Percentiles rank a stretch among this genome's conserved stretches.
Conservation (phyloP, 805 yeast genomes). For the Barnettozyma californica region DNA sequence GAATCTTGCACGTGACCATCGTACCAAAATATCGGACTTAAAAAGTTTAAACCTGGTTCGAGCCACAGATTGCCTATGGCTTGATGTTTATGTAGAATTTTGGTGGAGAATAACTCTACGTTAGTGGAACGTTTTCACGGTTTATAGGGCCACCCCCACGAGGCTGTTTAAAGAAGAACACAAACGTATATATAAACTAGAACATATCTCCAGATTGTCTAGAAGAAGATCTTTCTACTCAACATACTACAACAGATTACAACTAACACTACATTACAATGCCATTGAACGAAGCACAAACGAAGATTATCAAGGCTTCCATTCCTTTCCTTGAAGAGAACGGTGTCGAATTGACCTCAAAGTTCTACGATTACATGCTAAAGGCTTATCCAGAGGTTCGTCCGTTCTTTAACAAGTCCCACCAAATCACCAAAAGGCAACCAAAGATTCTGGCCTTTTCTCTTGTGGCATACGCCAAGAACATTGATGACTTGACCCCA, state of each 20-base stretch:
- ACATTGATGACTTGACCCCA: conserved; percentile 54
- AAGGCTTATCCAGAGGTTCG: conserved; percentile 46
- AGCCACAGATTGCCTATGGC: not conserved
- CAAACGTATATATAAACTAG: not conserved
- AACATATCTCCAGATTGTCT: not conserved
- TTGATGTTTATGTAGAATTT: not conserved
- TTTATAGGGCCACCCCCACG: not conserved
- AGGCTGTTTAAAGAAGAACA: not conserved
- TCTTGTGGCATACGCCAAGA: conserved; percentile 53
- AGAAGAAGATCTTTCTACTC: not conserved
- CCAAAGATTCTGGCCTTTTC: conserved; percentile 63
- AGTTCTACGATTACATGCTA: conserved; percentile 54
- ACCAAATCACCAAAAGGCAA: conserved; percentile 51
- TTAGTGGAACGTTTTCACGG: not conserved
- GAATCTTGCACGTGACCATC: conserved; percentile 5
- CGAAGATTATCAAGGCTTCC: conserved; percentile 38
- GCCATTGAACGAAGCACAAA: conserved; percentile 29
- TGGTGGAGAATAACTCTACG: not conserved
- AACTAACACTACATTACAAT: conserved; percentile 1
- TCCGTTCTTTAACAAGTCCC: conserved; percentile 54
- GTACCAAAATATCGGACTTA: conserved; percentile 10
- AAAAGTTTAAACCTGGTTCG: not conserved
- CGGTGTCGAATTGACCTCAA: conserved; percentile 50
- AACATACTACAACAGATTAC: not conserved
- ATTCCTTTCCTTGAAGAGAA: conserved; percentile 51